Percentiles rank a stretch among this genome's conserved stretches.
Evolutionary conservation across 352 stramenopile species (phyloP).

Genomic region (Phytophthora macrochlamydospora): DNA sequence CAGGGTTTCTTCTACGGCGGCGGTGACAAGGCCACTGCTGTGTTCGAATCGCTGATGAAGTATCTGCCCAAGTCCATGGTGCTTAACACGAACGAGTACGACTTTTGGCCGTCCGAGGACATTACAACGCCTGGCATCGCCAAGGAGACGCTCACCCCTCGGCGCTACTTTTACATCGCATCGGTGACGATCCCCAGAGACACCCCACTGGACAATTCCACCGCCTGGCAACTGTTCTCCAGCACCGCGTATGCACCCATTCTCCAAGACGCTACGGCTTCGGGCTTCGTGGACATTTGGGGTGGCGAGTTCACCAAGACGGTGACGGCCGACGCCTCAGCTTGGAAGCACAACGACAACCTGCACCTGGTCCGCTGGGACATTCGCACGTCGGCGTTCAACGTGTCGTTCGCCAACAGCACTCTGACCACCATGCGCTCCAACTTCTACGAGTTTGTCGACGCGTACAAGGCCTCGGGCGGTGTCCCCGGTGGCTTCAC

Average conservation of each 20-base stretch:
- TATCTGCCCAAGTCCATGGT: conserved; percentile 23
- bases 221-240: conserved; percentile 22
- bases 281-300: conserved; percentile 30
- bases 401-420: conserved; percentile 25
- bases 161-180: conserved; percentile 33
- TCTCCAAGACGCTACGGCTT: conserved; percentile 21
- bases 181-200: conserved; percentile 31
- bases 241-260: conserved; percentile 20
- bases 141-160: conserved; percentile 19
- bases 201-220: conserved; percentile 20
- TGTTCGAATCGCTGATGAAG: conserved; percentile 22
- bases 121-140: conserved; percentile 22
- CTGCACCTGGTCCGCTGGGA: conserved; percentile 32
- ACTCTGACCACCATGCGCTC: conserved; percentile 21
- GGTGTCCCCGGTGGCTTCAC: conserved; percentile 26
- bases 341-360: conserved; percentile 33
- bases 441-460: conserved; percentile 29
- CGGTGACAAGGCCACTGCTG: conserved; percentile 1
- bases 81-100: conserved; percentile 15
- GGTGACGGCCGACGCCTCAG: conserved; percentile 18
- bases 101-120: conserved; percentile 25
- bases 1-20: conserved; percentile 29
- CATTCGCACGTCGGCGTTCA: conserved; percentile 24
- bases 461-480: conserved; percentile 27
- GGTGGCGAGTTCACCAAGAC: conserved; percentile 19